Conservation (phyloP, 345 rosid species). For the Sisymbrium irio region DNA sequence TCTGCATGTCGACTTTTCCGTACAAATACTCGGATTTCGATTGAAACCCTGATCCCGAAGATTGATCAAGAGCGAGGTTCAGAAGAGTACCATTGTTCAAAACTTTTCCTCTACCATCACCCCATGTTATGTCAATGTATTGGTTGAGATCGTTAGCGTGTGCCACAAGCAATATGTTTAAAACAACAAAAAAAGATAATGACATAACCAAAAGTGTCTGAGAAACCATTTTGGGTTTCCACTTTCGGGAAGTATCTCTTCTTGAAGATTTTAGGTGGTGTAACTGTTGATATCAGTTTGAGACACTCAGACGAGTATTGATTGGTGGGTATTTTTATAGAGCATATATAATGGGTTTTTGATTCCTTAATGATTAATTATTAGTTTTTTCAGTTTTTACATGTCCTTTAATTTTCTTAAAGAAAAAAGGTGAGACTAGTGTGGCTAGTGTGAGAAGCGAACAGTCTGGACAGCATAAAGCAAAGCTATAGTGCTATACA, state of each 20-base stretch:
- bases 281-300: slow-evolving; percentile 5
- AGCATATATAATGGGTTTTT: not conserved
- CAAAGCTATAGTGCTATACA: slow-evolving; percentile 25
- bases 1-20: slow-evolving; percentile 39
- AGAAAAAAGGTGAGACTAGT: slow-evolving; percentile 19
- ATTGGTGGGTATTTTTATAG: slow-evolving; percentile 23
- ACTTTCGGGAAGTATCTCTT: slow-evolving; percentile 1
- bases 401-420: not conserved
- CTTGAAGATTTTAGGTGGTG: slow-evolving; percentile 7
- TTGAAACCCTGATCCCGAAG: slow-evolving; percentile 47
- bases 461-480: slow-evolving; percentile 34
- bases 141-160: slow-evolving; percentile 34
- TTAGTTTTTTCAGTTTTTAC: not conserved
- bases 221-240: slow-evolving; percentile 11
- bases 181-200: not conserved
- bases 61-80: slow-evolving; percentile 40
- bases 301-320: slow-evolving; percentile 2
- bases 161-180: slow-evolving; percentile 13
- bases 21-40: slow-evolving; percentile 41
- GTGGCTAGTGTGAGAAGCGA: slow-evolving; percentile 31
- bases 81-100: slow-evolving; percentile 40
- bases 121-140: slow-evolving; percentile 48
- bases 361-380: not conserved
- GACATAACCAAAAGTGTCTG: slow-evolving; percentile 5
- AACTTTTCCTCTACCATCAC: slow-evolving; percentile 39